phyloP scores from a whole-genome alignment of 2,329 filamentous ascomycete species.

The Ophiocordyceps unilateralis region DNA sequence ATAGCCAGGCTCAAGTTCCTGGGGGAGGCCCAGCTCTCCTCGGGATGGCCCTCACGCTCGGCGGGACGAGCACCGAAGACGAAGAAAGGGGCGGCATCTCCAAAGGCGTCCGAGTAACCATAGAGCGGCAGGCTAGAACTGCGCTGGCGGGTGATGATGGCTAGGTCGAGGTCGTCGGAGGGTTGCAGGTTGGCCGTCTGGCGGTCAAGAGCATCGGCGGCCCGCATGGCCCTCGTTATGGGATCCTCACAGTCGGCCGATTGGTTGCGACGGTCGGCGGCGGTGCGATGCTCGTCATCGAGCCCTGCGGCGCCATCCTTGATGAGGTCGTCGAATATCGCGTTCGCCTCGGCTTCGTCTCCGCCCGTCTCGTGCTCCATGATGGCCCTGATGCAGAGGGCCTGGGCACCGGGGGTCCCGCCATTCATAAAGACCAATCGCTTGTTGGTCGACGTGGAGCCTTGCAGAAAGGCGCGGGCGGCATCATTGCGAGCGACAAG shows the following conservation, averaged over 20 bases:
- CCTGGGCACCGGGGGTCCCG: constrained; percentile 35
- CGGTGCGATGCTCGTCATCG: constrained; percentile 6
- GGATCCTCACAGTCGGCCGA: constrained; percentile 24
- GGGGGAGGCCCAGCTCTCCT: constrained; percentile 5
- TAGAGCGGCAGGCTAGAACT: constrained; percentile 33
- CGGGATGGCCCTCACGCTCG: constrained; percentile 6
- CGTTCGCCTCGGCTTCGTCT: constrained; percentile 29
- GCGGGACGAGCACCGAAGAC: constrained; percentile 24
- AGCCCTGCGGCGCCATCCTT: constrained; percentile 28
- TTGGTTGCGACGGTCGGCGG: constrained; percentile 1
- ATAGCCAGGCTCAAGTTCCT: constrained; percentile 9
- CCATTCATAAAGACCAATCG: constrained; percentile 44
- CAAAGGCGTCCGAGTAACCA: constrained; percentile 23
- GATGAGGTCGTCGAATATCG: constrained; percentile 31
- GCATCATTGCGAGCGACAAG: constrained; percentile 26
- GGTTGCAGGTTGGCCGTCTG: constrained; percentile 37
- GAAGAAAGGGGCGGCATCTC: constrained; percentile 28
- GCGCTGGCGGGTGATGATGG: constrained; percentile 19
- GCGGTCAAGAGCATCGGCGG: constrained; percentile 38
- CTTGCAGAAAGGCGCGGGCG: constrained; percentile 32
- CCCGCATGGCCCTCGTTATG: constrained; percentile 36
- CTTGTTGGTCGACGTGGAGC: constrained; percentile 26
- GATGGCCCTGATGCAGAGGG: constrained; percentile 36
- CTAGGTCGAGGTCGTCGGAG: constrained; percentile 29
- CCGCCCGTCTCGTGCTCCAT: constrained; percentile 33